Percentiles rank a stretch among this genome's conserved stretches.
These are phyloP conservation scores for Rauvolfia tetraphylla DNA, from an alignment of 257 asterid species.

Conservation along the genomic window DNA sequence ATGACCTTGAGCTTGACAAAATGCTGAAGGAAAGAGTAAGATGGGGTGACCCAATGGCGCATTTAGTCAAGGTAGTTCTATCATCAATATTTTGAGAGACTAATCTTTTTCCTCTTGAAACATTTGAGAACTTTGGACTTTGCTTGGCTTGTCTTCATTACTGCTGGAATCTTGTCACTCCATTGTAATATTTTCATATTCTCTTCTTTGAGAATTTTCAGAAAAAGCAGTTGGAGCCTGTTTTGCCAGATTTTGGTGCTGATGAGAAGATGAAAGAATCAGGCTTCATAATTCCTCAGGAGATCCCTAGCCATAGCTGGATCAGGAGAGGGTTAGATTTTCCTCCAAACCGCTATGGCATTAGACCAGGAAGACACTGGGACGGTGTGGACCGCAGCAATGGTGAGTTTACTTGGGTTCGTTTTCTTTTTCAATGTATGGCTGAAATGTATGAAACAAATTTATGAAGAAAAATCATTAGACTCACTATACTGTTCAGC, in stretches of 20 bases:
- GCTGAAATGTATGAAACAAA: no score
- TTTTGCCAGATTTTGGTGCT: slow-evolving; percentile 61
- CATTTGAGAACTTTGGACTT: neutral
- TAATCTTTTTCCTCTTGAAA: neutral
- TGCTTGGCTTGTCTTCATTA: neutral
- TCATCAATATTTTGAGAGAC: neutral
- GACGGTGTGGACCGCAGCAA: slow-evolving; percentile 90
- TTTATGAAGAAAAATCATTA: no score
- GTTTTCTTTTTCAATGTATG: neutral
- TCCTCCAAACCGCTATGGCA: slow-evolving; percentile 77
- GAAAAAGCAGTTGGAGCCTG: slow-evolving; percentile 53
- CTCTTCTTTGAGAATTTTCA: slow-evolving; percentile 23
- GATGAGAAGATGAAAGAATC: slow-evolving; percentile 77
- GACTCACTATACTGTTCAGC: neutral
- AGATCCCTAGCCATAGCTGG: slow-evolving; percentile 81
- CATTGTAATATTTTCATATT: neutral
- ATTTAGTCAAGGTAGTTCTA: slow-evolving; percentile 61
- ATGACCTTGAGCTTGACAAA: slow-evolving; percentile 85
- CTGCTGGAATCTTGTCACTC: neutral
- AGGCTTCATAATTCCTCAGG: slow-evolving; percentile 83
- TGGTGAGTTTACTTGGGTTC: slow-evolving; percentile 35
- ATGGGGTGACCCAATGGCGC: slow-evolving; percentile 99
- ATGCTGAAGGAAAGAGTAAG: slow-evolving; percentile 81
- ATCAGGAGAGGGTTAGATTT: slow-evolving; percentile 60
- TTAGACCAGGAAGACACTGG: slow-evolving; percentile 95